Evolutionary conservation across 2,329 filamentous ascomycete genomes (phyloP), one percentile per base, ranked within the genome.

Genomic region (Teratosphaeria zuluensis): DNA sequence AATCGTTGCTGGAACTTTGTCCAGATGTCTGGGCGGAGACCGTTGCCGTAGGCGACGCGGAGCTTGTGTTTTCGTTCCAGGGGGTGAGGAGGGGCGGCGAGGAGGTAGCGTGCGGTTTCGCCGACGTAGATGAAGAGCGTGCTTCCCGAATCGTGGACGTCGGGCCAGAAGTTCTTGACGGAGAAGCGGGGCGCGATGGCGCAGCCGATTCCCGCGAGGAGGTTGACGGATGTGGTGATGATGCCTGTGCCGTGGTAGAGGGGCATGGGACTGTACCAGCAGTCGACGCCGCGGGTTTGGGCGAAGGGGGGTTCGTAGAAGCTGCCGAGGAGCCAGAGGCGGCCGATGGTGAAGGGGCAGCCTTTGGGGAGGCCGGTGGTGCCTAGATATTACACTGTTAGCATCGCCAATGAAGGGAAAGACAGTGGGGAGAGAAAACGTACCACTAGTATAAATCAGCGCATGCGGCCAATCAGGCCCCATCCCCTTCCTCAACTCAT

Each of bases 121-220:
- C 88, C 88, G 1, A 92, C 88, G 68, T 91, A 92, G 28, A 88
- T 83, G 65, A 91, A 88, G 67, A 82, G 81, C 0, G 87, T 91
- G 0, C 87, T 81, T 28, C 80, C 74, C 0, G 83, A 85, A 59
- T 85, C 84, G 53, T 85, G 80, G 28, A 90, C 77, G 62, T 91
- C 88, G 33, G 75, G 73, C 88, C 88, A 91, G 76, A 92, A 91
- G 16, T 77, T 77, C 0, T 82, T 81, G 2, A 81, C 84, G 58
- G 84, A 87, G 75, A 91, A 92, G 68, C 80, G 82, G 56, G 80
- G 82, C 16, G 81, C 84, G 33, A 88, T 78, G 65, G 83, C 86
- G 35, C 85, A 72, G 0, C 84, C 84, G 16, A 80, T 63, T 2
- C 83, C 81, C 4, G 71, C 72, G 3, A 83, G 65, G 55, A 89